Evolutionary conservation across 2,329 filamentous ascomycete species (phyloP), one percentile per base, ranked within the genome.

Genomic region (Hypoxylon sp.): DNA sequence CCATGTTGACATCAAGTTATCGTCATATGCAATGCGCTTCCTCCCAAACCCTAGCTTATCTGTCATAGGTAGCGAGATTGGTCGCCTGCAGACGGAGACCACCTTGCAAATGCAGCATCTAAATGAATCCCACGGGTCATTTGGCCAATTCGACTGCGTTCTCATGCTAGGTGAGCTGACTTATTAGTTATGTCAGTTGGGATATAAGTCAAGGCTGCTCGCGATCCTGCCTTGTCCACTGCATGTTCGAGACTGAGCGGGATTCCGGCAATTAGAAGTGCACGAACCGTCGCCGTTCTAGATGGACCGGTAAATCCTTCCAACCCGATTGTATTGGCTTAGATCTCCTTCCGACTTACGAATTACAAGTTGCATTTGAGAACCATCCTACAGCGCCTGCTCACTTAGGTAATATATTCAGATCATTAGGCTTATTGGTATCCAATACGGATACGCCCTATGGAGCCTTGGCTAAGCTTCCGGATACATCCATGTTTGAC

Each of bases 21-120:
- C 68, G 63, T 70, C 68, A 70, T 70, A 67, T 57, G 50, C 11
- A 38, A 41, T 61, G 17, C 5, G 17, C 38, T 43, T 43, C 38
- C 38, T 43, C 10, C 36, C 36, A 19, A 60, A 41, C 25, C 41
- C 43, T 58, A n/a, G 41, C 58, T 63, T 63, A 63, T 62, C 59
- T 57, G 30, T 43, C 30, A 49, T 25, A 30, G 28, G 28, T 55
- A 60, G 28, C 19, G 17, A 43, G n/a, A 49, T 14, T 32, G 19
- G 23, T 34, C n/a, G 48, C 34, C 46, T 60, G 57, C 56, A 59
- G 30, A 23, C 32, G n/a, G 48, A 46, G 36, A 45, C 23, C 21
- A 36, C 36, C 51, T 51, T 49, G 17, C 43, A 51, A 52, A 45
- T 50, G 48, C 46, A 50, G 52, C 48, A 52, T 59, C 38, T 48